Percentiles rank a stretch among this genome's conserved stretches.
phyloP scores from a whole-genome alignment of 148 eudicot genomes.

The Vaccinium macrocarpon region DNA sequence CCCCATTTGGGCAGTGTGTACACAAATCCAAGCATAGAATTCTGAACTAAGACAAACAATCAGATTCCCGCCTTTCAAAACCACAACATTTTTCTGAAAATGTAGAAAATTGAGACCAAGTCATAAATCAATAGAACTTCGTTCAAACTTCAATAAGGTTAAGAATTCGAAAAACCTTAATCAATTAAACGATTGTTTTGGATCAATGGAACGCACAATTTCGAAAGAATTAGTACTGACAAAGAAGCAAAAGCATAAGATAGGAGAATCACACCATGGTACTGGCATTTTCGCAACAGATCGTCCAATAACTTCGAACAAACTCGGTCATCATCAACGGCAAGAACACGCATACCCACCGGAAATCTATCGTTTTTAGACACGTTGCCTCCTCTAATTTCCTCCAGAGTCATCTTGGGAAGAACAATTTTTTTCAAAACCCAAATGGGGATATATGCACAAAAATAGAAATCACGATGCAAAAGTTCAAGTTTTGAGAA shows the following conservation, averaged over 20 bases:
- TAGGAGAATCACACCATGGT: slow-evolving; percentile 46
- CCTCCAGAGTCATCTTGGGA: slow-evolving; percentile 39
- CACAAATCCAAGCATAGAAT: background rate
- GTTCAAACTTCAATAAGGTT: background rate
- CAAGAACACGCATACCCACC: slow-evolving; percentile 76
- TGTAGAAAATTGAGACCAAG: background rate
- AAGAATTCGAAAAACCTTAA: slow-evolving; percentile 8
- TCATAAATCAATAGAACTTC: background rate
- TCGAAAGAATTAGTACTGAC: background rate
- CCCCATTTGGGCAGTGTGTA: background rate
- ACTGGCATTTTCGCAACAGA: slow-evolving; percentile 70
- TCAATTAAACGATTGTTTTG: too few species aligned
- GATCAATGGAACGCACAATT: background rate
- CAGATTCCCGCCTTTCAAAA: background rate
- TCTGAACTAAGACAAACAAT: slow-evolving; percentile 5
- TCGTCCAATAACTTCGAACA: slow-evolving; percentile 61
- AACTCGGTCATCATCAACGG: slow-evolving; percentile 77
- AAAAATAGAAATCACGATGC: slow-evolving; percentile 16
- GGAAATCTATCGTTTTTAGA: slow-evolving; percentile 50
- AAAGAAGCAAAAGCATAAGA: background rate
- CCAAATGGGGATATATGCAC: background rate
- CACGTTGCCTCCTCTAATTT: slow-evolving; percentile 24
- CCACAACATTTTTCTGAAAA: background rate
- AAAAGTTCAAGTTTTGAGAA: slow-evolving; percentile 26
- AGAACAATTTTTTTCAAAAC: slow-evolving; percentile 2